phyloP scores from a whole-genome alignment of 805 yeast species.

The Monosporozyma yasuniensis region DNA sequence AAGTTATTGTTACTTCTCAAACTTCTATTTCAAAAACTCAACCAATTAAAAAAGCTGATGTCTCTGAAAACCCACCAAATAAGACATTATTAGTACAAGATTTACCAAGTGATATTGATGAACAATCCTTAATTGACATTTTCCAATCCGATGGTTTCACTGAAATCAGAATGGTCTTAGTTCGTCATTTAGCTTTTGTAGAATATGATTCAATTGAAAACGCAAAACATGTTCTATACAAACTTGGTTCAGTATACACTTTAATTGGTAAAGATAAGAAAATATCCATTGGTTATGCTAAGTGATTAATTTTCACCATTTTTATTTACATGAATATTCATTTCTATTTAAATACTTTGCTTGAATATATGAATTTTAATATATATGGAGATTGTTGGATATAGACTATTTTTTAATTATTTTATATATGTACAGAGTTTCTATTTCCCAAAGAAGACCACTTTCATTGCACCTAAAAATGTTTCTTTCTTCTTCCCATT shows the following conservation, averaged over 20 bases:
- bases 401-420: too few relatives aligned
- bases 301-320: conserved; percentile 3
- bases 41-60: conserved; percentile 7
- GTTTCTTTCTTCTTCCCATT: conserved; percentile 64
- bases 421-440: neutral
- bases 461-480: conserved; percentile 55
- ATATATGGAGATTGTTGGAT: too few relatives aligned
- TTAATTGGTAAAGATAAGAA: conserved; percentile 4
- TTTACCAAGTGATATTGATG: conserved; percentile 39
- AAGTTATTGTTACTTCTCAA: neutral
- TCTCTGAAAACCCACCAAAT: conserved; percentile 50
- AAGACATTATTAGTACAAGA: conserved; percentile 59
- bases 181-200: conserved; percentile 67
- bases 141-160: conserved; percentile 55
- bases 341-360: neutral
- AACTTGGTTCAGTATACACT: conserved; percentile 10
- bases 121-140: conserved; percentile 33
- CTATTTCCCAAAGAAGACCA: conserved; percentile 66
- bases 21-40: neutral
- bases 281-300: conserved; percentile 26
- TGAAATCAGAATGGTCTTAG: conserved; percentile 56
- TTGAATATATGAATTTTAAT: conserved; percentile 1
- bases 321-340: neutral
- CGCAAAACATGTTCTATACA: conserved; percentile 32
- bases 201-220: conserved; percentile 55